Evolutionary conservation across 768 basidiomycete species (phyloP), one percentile per base, ranked within the genome.

Genomic region (Cytidiella melzeri): DNA sequence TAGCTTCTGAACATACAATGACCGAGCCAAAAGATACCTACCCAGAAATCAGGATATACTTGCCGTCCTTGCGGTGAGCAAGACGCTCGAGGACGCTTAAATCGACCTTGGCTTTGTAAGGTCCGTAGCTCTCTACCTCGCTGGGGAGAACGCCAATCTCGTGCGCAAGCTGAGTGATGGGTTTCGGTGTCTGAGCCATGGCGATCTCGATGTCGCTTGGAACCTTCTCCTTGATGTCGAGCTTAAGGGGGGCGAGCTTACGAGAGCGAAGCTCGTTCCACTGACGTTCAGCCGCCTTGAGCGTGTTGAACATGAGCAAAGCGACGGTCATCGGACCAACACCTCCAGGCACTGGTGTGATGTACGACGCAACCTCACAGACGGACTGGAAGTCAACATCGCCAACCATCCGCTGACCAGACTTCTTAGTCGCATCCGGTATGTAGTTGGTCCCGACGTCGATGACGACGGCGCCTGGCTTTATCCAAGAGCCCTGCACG

Each of bases 301-400:
- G 71, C 1, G 94, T 95, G 69, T 98, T 99, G 61, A 83, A 79
- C 94, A 99, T 97, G 55, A 99, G 82, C 73, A 97, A 77, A 19
- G 96, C 96, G 50, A 99, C 96, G 12, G 96, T 99, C 94, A 98
- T 96, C n/a, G 96, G 96, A 11, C 96, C 96, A 45, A 99, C 96
- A 50, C 96, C 96, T 66, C 96, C 96, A 0, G 96, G 96, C 21
- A 99, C 96, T 19, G 96, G 96, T 0, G 96, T 99, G 60, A 99
- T 96, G 68, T 86, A 71, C 1, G 90, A 88, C 1, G 96, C 95
- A 51, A 86, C 80, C 40, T 71, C 61, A 21, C 78, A 69, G n/a
- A 91, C 94, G 5, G 85, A 74, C 6, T 74, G 73, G 61, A 81
- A 98, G 54, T 96, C 83, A 43, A 98, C 94, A 67, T 99, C 96